Percentiles rank a stretch among this genome's conserved stretches.
Conservation (phyloP, 2,329 filamentous ascomycete species). For the Mariannaea elegans region DNA sequence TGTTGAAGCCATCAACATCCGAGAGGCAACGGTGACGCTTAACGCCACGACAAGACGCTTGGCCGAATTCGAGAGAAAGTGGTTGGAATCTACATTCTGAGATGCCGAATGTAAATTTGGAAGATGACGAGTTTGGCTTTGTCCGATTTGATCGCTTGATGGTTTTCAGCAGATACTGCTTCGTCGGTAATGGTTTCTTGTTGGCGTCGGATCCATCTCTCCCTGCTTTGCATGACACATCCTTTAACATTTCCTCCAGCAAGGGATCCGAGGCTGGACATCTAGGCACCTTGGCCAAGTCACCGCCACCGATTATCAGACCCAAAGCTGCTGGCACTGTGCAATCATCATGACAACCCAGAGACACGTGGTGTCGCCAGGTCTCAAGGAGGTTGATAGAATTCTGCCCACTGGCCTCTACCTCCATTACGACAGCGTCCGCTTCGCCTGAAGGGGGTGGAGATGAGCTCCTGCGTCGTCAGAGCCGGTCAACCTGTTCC, state of each 20-base stretch:
- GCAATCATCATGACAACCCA: constrained; percentile 36
- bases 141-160: neutral
- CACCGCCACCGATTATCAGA: constrained; percentile 18
- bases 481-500: constrained; percentile 32
- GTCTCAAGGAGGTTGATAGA: constrained; percentile 37
- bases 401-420: constrained; percentile 36
- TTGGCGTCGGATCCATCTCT: neutral
- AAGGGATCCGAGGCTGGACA: constrained; percentile 32
- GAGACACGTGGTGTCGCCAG: constrained; percentile 30
- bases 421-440: constrained; percentile 39
- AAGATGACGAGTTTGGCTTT: neutral
- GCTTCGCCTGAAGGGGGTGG: constrained; percentile 31
- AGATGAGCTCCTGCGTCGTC: constrained; percentile 29
- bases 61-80: constrained; percentile 21
- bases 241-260: constrained; percentile 32
- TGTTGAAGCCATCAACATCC: constrained; percentile 68
- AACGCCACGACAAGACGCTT: constrained; percentile 20
- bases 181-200: neutral
- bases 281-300: constrained; percentile 34
- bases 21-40: constrained; percentile 63
- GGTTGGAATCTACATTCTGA: constrained; percentile 13
- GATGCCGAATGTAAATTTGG: constrained; percentile 28
- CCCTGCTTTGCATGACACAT: constrained; percentile 9
- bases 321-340: constrained; percentile 29
- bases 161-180: neutral